Evolutionary conservation across 306 rosid species (phyloP).

Genomic region (Fragaria nilgerrensis): DNA sequence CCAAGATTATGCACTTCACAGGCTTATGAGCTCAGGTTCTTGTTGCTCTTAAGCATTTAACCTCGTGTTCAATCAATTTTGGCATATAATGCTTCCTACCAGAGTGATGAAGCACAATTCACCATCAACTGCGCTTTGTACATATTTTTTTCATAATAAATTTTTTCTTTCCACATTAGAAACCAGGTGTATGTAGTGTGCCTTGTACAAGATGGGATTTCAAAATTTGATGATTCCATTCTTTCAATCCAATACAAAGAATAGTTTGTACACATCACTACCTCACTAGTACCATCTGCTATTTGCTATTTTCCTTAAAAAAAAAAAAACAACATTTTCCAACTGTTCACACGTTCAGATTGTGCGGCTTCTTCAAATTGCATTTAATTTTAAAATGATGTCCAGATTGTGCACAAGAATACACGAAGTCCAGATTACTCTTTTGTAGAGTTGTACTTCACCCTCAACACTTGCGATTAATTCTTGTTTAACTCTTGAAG

Average conservation of each 20-base stretch:
- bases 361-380: not conserved
- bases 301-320: not conserved
- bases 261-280: not conserved
- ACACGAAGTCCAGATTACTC: too few species aligned
- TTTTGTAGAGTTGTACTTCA: not conserved
- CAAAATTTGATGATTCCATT: not conserved
- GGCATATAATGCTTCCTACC: constrained; percentile 7
- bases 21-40: constrained; percentile 35
- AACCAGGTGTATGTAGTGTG: not conserved
- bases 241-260: not conserved
- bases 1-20: constrained; percentile 17
- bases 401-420: not conserved
- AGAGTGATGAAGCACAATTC: constrained; percentile 5
- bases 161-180: not conserved
- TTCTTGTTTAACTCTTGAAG: not conserved
- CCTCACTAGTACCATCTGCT: not conserved
- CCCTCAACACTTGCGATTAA: not conserved
- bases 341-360: not conserved
- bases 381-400: not conserved
- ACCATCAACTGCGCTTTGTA: constrained; percentile 1
- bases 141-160: constrained; percentile 17
- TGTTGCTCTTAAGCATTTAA: constrained; percentile 27
- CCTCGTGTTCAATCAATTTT: constrained; percentile 22
- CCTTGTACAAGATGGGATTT: not conserved
- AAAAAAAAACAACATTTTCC: not conserved